These are phyloP conservation scores for Brettanomyces sp. DNA, from an alignment of 805 yeast genomes.

Conservation along the genomic window DNA sequence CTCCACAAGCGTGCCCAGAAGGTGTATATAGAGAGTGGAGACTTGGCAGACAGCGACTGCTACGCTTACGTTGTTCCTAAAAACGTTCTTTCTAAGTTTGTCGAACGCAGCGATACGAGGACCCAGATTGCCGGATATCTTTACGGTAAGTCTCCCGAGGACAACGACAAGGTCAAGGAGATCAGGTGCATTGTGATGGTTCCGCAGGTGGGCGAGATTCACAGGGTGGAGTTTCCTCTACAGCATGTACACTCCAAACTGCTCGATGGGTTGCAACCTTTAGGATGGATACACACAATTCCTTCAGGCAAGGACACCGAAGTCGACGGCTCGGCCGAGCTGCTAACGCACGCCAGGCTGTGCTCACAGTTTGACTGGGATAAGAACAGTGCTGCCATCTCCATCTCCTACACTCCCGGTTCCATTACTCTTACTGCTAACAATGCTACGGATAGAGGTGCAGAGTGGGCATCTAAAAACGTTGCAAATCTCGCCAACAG, in stretches of 20 bases:
- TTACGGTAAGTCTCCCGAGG: constrained; percentile 73
- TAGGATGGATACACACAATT: constrained; percentile 95
- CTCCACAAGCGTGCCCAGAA: constrained; percentile 68
- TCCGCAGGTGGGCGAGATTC: constrained; percentile 78
- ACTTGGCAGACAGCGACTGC: constrained; percentile 39
- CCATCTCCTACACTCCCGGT: constrained; percentile 74
- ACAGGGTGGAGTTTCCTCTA: constrained; percentile 53
- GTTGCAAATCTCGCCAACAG: constrained; percentile 42
- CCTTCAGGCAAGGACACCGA: constrained; percentile 42
- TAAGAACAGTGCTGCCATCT: constrained; percentile 41
- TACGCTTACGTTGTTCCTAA: constrained; percentile 75
- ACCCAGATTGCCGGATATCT: constrained; percentile 75
- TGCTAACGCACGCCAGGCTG: constrained; percentile 45
- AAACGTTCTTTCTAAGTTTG: constrained; percentile 66
- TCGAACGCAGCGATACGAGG: constrained; percentile 72
- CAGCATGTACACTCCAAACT: constrained; percentile 32
- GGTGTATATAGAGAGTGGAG: constrained; percentile 63
- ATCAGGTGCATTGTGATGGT: constrained; percentile 64
- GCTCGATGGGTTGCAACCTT: constrained; percentile 54
- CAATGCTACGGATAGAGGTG: constrained; percentile 53
- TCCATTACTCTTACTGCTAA: constrained; percentile 69
- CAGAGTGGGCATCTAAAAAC: constrained; percentile 67
- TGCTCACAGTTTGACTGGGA: constrained; percentile 32
- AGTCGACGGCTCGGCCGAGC: constrained; percentile 60
- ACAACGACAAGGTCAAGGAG: constrained; percentile 67